These are phyloP conservation scores for Pseudogymnoascus sp. DNA, from an alignment of 2,329 filamentous ascomycete genomes.

Conservation along the genomic window DNA sequence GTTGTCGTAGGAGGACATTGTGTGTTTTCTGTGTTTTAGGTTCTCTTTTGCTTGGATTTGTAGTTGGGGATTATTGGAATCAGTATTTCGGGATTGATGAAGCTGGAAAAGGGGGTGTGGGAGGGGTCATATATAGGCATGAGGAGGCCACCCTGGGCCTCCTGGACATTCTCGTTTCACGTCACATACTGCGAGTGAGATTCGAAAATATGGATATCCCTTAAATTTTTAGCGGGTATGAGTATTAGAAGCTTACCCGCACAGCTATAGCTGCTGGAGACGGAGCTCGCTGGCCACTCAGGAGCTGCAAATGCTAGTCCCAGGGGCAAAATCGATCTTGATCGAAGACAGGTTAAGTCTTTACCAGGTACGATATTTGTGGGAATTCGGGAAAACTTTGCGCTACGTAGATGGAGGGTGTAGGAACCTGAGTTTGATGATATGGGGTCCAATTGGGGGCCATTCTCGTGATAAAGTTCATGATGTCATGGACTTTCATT, in stretches of 20 bases:
- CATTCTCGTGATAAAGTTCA: not conserved
- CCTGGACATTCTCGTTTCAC: not conserved
- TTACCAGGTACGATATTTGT: conserved; percentile 1
- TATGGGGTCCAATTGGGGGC: not conserved
- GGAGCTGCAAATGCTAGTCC: not conserved
- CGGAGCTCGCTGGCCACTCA: not conserved
- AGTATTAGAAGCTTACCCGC: not conserved
- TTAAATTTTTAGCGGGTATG: not conserved
- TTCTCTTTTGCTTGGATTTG: not conserved
- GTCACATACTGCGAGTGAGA: not conserved
- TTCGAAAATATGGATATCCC: not conserved
- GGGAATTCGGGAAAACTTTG: not conserved
- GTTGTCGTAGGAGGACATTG: not conserved
- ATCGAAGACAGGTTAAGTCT: not conserved
- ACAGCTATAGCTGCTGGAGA: not conserved
- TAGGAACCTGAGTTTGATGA: not conserved
- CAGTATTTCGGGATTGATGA: not conserved
- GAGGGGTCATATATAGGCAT: not conserved
- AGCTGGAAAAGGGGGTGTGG: not conserved
- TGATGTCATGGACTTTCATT: not conserved
- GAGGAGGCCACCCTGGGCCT: not conserved
- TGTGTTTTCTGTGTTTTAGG: not conserved
- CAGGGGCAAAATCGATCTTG: not conserved
- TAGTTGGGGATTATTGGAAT: not conserved
- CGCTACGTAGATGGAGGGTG: not conserved